Evolutionary conservation across 1,284 basidiomycete species (phyloP).

Genomic region (Caloboletus inedulis): DNA sequence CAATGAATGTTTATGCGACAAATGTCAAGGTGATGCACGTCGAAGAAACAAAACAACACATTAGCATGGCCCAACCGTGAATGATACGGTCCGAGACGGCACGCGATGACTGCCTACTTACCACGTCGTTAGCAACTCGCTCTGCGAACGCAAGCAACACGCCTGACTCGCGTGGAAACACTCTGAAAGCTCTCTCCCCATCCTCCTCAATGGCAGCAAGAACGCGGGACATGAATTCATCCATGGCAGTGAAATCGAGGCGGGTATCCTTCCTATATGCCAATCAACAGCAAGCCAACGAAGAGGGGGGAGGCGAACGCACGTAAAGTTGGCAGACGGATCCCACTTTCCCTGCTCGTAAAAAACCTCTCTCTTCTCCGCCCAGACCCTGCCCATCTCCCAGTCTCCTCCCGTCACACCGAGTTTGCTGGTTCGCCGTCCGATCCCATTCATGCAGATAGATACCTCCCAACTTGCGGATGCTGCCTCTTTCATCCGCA

Average conservation of each 20-base stretch:
- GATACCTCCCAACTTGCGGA: slow-evolving; percentile 84
- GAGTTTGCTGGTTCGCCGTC: slow-evolving; percentile 35
- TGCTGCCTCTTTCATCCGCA: slow-evolving; percentile 74
- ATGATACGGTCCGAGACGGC: not conserved
- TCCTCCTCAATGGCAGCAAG: slow-evolving; percentile 67
- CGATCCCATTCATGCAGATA: slow-evolving; percentile 29
- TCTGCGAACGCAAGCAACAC: slow-evolving; percentile 78
- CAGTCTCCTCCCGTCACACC: slow-evolving; percentile 52
- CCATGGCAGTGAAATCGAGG: slow-evolving; percentile 83
- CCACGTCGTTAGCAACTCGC: slow-evolving; percentile 73
- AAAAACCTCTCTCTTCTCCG: slow-evolving; percentile 92
- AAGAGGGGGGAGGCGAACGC: slow-evolving; percentile 2
- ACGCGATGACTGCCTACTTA: slow-evolving; percentile 37
- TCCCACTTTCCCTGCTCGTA: slow-evolving; percentile 81
- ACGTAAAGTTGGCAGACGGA: slow-evolving; percentile 38
- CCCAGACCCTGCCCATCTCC: slow-evolving; percentile 91
- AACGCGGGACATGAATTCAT: slow-evolving; percentile 78
- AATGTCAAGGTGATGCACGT: not conserved
- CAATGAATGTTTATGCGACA: not conserved
- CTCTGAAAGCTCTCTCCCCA: slow-evolving; percentile 74
- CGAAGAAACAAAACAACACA: not conserved
- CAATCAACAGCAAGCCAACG: slow-evolving; percentile 1
- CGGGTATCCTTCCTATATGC: slow-evolving; percentile 20
- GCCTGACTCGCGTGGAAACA: slow-evolving; percentile 79
- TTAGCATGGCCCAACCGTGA: not conserved